These are phyloP conservation scores for Podaxis sp. DNA, from an alignment of 768 basidiomycete genomes.

Conservation along the genomic window DNA sequence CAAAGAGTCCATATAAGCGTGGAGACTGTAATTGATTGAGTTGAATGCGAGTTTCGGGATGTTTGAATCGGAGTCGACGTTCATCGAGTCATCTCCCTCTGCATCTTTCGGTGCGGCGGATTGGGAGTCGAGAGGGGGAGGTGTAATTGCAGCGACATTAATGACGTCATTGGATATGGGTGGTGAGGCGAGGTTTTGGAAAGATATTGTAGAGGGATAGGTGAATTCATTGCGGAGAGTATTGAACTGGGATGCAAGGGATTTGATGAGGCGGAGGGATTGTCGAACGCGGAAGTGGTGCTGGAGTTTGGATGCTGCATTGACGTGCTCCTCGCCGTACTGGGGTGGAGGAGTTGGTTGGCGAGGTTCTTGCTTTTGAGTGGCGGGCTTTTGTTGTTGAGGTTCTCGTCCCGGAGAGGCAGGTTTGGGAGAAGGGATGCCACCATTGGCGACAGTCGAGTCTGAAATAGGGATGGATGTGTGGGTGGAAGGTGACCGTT, in stretches of 20 bases:
- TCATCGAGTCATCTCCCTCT: conserved; percentile 22
- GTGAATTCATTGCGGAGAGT: conserved; percentile 40
- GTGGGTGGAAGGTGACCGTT: background rate
- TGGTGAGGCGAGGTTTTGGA: conserved; percentile 30
- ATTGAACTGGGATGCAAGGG: conserved; percentile 44
- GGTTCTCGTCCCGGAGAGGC: background rate
- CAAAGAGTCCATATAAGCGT: conserved; percentile 62
- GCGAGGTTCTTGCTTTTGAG: background rate
- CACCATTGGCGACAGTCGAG: background rate
- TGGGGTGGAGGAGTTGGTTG: conserved; percentile 17
- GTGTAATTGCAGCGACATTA: conserved; percentile 28
- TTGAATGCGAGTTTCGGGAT: conserved; percentile 56
- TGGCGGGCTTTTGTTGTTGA: conserved; percentile 12
- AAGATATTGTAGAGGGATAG: conserved; percentile 48
- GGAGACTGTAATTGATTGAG: conserved; percentile 56
- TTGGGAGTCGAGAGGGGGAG: conserved; percentile 21
- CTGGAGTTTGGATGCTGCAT: conserved; percentile 50
- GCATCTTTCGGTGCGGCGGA: conserved; percentile 16
- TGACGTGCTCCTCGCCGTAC: conserved; percentile 31
- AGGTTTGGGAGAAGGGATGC: conserved; percentile 6
- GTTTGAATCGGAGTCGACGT: conserved; percentile 17
- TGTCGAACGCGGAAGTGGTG: conserved; percentile 42
- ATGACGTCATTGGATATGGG: conserved; percentile 12
- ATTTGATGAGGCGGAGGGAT: conserved; percentile 40
- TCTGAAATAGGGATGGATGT: background rate